Conservation (phyloP, 164 flowering plant species). For the Magnolia kwangsiensis region DNA sequence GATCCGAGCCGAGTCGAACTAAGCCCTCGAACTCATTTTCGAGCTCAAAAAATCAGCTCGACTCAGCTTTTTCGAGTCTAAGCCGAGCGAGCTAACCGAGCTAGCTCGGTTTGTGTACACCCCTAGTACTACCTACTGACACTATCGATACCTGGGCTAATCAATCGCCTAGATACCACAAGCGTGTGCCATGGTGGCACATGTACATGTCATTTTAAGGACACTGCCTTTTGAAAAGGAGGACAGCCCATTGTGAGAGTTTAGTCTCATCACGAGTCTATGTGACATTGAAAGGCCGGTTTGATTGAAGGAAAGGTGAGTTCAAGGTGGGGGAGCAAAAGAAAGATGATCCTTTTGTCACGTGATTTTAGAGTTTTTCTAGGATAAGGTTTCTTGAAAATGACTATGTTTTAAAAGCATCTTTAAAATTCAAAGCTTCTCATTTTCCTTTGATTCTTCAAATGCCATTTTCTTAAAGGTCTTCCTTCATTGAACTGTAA, state of each 20-base stretch:
- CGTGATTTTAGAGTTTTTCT: background rate
- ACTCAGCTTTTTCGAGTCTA: no score
- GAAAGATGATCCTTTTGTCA: background rate
- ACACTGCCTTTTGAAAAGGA: background rate
- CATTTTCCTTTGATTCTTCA: no score
- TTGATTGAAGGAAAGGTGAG: constrained; percentile 10
- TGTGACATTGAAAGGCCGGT: constrained; percentile 4
- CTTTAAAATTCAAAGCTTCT: background rate
- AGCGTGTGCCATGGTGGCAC: background rate
- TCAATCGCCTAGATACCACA: no score
- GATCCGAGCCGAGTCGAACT: no score
- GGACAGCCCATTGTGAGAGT: background rate
- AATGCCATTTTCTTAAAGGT: background rate
- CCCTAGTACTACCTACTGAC: no score
- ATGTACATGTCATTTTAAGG: background rate
- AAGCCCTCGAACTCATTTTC: no score
- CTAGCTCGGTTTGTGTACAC: no score
- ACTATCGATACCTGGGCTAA: no score
- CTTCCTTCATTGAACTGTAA: background rate
- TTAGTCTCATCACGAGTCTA: constrained; percentile 14
- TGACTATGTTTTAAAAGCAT: background rate
- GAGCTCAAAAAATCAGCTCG: no score
- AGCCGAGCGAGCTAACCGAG: no score
- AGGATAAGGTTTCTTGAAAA: constrained; percentile 7
- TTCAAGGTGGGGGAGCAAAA: background rate